Base-by-base conservation (phyloP, 2,329 filamentous ascomycete genomes). In the Fusarium liriodendri region DNA sequence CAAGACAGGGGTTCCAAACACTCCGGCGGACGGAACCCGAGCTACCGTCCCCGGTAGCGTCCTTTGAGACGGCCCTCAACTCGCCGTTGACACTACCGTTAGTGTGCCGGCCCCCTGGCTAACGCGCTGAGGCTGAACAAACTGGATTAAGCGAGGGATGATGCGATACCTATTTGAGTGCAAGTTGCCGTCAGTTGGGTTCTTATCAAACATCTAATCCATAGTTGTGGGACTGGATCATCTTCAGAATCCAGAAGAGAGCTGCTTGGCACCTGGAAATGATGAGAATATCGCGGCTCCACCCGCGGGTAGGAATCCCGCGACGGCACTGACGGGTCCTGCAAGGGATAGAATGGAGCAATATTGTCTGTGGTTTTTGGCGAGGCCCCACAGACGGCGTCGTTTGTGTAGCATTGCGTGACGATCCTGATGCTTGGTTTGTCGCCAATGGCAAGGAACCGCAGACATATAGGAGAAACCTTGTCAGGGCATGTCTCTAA, bases 21-120 rank as follows among this genome's bases (percentile, higher is more conserved):
- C 29, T 45, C 66, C 66, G 42, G 66, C 66, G 62, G 66, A 38
- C 66, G 64, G 61, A 69, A 63, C 69, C 62, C 50, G 59, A 35
- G 57, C 42, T 47, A 25, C 54, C 62, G 62, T 69, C 52, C 62
- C 61, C 65, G 38, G 47, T 59, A 42, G 61, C 18, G 54, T 18
- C 35, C 16, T 14, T 40, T 33, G 9, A 40, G 38, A 60, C 58
- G 40, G 52, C 20, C 29, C 55, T 59, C 20, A 25, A 52, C 22
- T 16, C 42, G 32, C 57, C 37, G 27, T 52, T 27, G 33, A 25
- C 61, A 45, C 64, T 67, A 67, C 55, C 32, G n/a, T 22, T 50
- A 61, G 33, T 13, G 35, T 61, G 47, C 29, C 47, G 59, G 66
- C 40, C 55, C 57, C 57, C 37, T 60, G 57, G 58, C 66, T 63